Base-by-base conservation (phyloP, 495 filamentous ascomycete species). In the Tuber calosporum region DNA sequence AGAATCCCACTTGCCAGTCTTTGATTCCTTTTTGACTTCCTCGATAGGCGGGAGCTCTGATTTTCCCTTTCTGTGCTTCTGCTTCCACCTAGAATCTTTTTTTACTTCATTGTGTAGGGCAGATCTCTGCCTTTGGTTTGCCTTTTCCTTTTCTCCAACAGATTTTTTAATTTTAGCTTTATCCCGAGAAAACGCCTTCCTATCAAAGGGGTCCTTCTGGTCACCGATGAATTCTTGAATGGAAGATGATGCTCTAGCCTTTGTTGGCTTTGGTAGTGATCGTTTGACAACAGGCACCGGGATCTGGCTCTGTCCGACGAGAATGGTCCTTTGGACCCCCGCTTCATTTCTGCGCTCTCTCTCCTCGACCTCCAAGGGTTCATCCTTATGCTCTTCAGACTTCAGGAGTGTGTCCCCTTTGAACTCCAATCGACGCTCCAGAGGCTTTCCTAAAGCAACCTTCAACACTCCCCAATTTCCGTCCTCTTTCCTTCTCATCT, bases 31-130 rank as follows among this genome's bases (percentile, higher is more conserved):
- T 26, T 58, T 34, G 42, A 22, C 34, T 4, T 43, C 4, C 19
- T 72, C 40, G 11, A 72, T 30, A 5, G 42, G 15, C 0, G 73
- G 73, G 19, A 81, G 73, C 5, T 45, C 2, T 79, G 79, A 81
- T 1, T 37, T 4, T 4, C 67, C 36, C 22, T 20, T 67, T 15
- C 5, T 30, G 39, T n/a, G 48, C 3, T 7, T 40, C 13, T 39
- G 42, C 26, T 34, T 26, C 53, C 30, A 4, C 53, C 1, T 13
- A 6, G 4, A 62, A 34, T 30, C 53, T 62, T 62, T 13, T 26
- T 5, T 8, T n/a, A 7, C 26, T 34, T 62, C 13, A 17, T 1
- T 30, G 4, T 6, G 26, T 69, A 36, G 36, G 38, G 66, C 5
- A n/a, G 13, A 30, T 68, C n/a, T 41, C 62, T 22, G n/a, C 26